phyloP scores from a whole-genome alignment of 2,329 filamentous ascomycete genomes.

The Apiospora sp. region DNA sequence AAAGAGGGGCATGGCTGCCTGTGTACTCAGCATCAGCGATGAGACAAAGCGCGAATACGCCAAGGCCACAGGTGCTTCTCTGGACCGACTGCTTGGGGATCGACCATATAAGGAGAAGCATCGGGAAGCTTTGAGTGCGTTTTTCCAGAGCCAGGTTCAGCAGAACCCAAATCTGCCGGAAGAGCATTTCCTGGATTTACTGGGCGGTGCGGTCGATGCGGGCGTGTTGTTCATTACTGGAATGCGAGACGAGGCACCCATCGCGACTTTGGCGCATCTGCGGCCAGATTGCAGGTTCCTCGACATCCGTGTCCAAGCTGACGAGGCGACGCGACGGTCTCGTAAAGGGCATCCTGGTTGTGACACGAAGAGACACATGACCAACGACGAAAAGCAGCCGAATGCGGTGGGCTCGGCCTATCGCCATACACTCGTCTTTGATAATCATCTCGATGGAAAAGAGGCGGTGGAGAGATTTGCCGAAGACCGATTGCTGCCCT shows the following conservation, averaged over 20 bases:
- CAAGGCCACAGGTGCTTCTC: slow-evolving; percentile 54
- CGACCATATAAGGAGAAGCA: slow-evolving; percentile 70
- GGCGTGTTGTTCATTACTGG: slow-evolving; percentile 69
- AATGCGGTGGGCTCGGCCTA: background rate
- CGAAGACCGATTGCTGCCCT: slow-evolving; percentile 50
- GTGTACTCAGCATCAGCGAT: slow-evolving; percentile 64
- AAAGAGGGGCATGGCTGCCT: slow-evolving; percentile 42
- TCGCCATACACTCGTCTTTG: slow-evolving; percentile 55
- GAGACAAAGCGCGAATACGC: slow-evolving; percentile 65
- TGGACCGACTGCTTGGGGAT: slow-evolving; percentile 56
- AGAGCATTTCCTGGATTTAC: slow-evolving; percentile 58
- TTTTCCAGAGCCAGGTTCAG: slow-evolving; percentile 55
- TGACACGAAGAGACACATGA: slow-evolving; percentile 24
- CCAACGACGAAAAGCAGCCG: no score
- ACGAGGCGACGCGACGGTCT: slow-evolving; percentile 44
- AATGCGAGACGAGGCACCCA: slow-evolving; percentile 67
- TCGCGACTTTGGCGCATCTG: slow-evolving; percentile 53
- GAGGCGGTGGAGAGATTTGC: slow-evolving; percentile 50
- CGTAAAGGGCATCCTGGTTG: slow-evolving; percentile 43
- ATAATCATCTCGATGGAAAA: slow-evolving; percentile 57
- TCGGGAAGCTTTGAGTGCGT: slow-evolving; percentile 58
- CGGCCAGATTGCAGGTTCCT: slow-evolving; percentile 61
- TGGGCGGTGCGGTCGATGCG: slow-evolving; percentile 49
- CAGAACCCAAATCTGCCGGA: slow-evolving; percentile 55
- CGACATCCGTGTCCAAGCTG: slow-evolving; percentile 59